These are phyloP conservation scores for Byssochlamys sp. DNA, from an alignment of 2,329 filamentous ascomycete species.

Conservation along the genomic window DNA sequence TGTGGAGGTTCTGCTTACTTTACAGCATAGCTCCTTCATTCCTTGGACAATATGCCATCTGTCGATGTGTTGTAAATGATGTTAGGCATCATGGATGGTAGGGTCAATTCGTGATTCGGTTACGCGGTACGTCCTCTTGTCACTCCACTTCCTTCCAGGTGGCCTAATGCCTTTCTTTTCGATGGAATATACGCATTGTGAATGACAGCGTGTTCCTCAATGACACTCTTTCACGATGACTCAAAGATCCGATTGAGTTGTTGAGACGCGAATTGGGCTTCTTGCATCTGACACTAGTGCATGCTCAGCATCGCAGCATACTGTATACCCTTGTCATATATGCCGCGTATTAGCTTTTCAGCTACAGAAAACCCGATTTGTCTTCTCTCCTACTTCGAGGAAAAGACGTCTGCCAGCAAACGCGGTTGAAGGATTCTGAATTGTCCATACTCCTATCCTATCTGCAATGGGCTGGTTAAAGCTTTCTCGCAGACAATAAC, in stretches of 20 bases:
- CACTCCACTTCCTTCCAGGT: neutral
- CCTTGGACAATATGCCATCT: neutral
- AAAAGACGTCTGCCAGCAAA: neutral
- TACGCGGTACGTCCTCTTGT: neutral
- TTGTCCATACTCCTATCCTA: no score
- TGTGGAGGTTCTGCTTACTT: neutral
- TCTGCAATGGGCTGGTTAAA: no score
- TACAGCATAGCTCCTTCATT: neutral
- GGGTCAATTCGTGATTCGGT: neutral
- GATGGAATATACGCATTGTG: neutral
- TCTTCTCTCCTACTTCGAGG: neutral
- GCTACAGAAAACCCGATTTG: neutral
- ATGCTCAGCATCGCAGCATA: neutral
- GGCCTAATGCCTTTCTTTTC: neutral
- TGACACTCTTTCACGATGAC: neutral
- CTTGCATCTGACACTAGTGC: neutral
- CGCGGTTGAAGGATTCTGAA: no score
- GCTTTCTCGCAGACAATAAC: no score
- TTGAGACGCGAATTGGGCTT: neutral
- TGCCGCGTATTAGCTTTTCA: neutral
- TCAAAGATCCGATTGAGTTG: neutral
- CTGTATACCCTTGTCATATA: neutral
- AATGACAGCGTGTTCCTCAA: neutral
- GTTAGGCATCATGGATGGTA: neutral
- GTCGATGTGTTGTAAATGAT: neutral